These are phyloP conservation scores for Collybiopsis luxurians DNA, from an alignment of 768 basidiomycete genomes.

Conservation along the genomic window DNA sequence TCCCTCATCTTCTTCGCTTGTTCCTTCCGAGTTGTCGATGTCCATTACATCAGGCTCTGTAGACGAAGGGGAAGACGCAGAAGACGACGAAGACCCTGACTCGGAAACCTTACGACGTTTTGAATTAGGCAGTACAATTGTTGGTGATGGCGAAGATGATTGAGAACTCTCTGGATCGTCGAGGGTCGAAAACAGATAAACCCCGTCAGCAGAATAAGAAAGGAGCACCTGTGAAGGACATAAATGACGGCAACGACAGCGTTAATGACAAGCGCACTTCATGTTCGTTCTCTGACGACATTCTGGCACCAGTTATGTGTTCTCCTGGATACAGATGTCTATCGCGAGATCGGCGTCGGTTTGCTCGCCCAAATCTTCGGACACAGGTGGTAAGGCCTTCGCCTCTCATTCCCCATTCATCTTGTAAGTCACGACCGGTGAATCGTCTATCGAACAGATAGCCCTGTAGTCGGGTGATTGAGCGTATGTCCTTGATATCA, in stretches of 20 bases:
- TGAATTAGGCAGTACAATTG: conserved; percentile 26
- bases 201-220: conserved; percentile 66
- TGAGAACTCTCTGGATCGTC: conserved; percentile 47
- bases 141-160: conserved; percentile 23
- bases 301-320: conserved; percentile 77
- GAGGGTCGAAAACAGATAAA: conserved; percentile 70
- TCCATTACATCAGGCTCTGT: conserved; percentile 18
- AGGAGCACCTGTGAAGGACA: conserved; percentile 43
- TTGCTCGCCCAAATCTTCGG: conserved; percentile 65
- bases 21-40: conserved; percentile 28
- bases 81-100: conserved; percentile 11
- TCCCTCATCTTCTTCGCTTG: conserved; percentile 29
- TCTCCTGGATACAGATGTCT: conserved; percentile 35
- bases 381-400: conserved; percentile 73
- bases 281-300: conserved; percentile 69
- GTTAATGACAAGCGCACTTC: conserved; percentile 45
- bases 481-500: not conserved
- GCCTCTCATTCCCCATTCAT: conserved; percentile 66
- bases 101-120: conserved; percentile 19
- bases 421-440: conserved; percentile 52
- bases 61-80: not conserved
- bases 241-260: conserved; percentile 12
- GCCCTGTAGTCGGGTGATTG: conserved; percentile 39
- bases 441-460: conserved; percentile 85
- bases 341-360: conserved; percentile 1